These are phyloP conservation scores for Diaporthe vexans DNA, from an alignment of 2,329 filamentous ascomycete genomes.

Conservation along the genomic window DNA sequence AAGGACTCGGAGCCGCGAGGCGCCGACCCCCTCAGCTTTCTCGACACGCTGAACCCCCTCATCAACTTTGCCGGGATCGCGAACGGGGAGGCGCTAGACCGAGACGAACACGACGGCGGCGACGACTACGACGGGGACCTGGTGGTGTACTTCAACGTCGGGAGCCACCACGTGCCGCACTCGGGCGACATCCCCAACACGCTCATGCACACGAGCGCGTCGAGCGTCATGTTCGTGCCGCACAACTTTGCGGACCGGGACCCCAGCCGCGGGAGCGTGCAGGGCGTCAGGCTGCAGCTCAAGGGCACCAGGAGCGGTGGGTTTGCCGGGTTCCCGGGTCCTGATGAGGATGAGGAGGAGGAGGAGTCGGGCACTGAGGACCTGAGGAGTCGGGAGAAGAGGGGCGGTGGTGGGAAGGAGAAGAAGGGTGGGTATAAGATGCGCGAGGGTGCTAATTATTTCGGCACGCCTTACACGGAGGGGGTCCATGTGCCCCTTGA, in stretches of 20 bases:
- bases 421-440: slow-evolving; percentile 33
- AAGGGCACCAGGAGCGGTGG: slow-evolving; percentile 42
- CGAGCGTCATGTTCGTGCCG: slow-evolving; percentile 54
- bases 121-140: slow-evolving; percentile 44
- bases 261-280: slow-evolving; percentile 50
- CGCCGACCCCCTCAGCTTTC: slow-evolving; percentile 54
- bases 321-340: slow-evolving; percentile 38
- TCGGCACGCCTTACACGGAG: slow-evolving; percentile 43
- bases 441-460: slow-evolving; percentile 42
- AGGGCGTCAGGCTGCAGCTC: slow-evolving; percentile 43
- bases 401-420: neutral
- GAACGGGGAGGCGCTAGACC: slow-evolving; percentile 48
- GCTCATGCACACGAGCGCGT: slow-evolving; percentile 55
- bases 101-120: slow-evolving; percentile 51
- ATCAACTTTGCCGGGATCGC: slow-evolving; percentile 57
- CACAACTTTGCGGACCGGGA: slow-evolving; percentile 56
- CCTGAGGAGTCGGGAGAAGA: slow-evolving; percentile 31
- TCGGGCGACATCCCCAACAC: slow-evolving; percentile 62
- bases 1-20: slow-evolving; percentile 59
- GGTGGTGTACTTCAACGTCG: slow-evolving; percentile 59
- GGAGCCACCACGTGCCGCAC: slow-evolving; percentile 60
- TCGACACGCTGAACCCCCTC: slow-evolving; percentile 53
- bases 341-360: slow-evolving; percentile 2
- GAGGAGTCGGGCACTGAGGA: slow-evolving; percentile 17
- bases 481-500: slow-evolving; percentile 36